phyloP scores from a whole-genome alignment of 108 stramenopile species.

The Cyclotella cryptica region DNA sequence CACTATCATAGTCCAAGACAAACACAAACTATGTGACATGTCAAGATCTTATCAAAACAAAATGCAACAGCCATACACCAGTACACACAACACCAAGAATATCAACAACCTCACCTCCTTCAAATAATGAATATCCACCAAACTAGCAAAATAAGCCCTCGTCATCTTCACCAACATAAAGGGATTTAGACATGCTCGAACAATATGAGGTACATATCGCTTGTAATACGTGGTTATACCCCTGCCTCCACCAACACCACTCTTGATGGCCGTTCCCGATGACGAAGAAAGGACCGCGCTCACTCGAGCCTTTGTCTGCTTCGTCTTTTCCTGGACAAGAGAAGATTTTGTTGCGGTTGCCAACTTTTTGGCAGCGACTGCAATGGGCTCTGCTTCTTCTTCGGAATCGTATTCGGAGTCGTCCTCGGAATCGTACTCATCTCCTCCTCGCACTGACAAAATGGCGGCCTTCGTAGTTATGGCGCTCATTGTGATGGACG shows the following conservation, averaged over 20 bases:
- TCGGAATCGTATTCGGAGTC: slow-evolving; percentile 62
- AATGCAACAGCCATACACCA: not conserved
- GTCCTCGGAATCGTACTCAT: slow-evolving; percentile 40
- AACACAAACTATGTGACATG: not conserved
- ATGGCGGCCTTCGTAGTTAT: not conserved
- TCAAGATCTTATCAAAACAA: not conserved
- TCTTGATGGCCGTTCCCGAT: slow-evolving; percentile 25
- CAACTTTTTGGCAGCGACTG: slow-evolving; percentile 40
- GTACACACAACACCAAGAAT: slow-evolving; percentile 1
- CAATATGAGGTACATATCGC: slow-evolving; percentile 77
- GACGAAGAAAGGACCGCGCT: slow-evolving; percentile 46
- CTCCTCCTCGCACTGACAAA: slow-evolving; percentile 17
- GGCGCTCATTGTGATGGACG: not conserved
- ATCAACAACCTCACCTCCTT: slow-evolving; percentile 56
- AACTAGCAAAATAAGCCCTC: slow-evolving; percentile 69
- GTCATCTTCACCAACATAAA: slow-evolving; percentile 77
- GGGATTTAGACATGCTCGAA: slow-evolving; percentile 84
- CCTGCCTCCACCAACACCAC: slow-evolving; percentile 18
- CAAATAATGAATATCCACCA: slow-evolving; percentile 76
- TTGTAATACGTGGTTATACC: slow-evolving; percentile 39
- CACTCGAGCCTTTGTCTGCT: slow-evolving; percentile 48
- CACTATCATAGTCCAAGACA: not conserved
- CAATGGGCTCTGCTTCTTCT: slow-evolving; percentile 63
- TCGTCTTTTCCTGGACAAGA: slow-evolving; percentile 44
- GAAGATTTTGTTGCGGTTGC: slow-evolving; percentile 58